These are phyloP conservation scores for Blastocystis sp. DNA, from an alignment of 352 stramenopile species.

Conservation along the genomic window DNA sequence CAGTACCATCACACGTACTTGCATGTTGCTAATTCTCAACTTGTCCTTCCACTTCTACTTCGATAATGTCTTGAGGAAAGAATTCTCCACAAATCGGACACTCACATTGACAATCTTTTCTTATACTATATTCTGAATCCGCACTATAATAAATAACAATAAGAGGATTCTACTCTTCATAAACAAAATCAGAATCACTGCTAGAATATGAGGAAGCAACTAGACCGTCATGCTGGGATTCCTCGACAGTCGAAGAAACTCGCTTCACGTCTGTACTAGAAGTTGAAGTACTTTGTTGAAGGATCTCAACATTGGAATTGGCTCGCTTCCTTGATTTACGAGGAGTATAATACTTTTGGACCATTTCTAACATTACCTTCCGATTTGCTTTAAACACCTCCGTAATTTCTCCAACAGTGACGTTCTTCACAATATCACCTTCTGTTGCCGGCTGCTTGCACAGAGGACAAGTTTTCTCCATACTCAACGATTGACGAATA, in stretches of 20 bases:
- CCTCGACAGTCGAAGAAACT: background rate
- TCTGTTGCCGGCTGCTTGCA: constrained; percentile 38
- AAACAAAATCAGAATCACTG: constrained; percentile 18
- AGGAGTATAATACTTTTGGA: background rate
- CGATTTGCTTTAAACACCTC: constrained; percentile 34
- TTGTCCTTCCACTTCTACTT: background rate
- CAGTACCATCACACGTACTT: constrained; percentile 4
- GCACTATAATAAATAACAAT: background rate
- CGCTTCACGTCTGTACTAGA: too few relatives aligned
- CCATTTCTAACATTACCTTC: background rate
- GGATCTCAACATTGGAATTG: background rate
- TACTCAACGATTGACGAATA: constrained; percentile 33
- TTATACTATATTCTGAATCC: background rate
- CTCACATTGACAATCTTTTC: background rate
- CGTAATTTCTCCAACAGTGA: constrained; percentile 5
- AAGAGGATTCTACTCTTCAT: background rate
- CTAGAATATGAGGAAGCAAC: background rate
- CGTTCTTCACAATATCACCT: constrained; percentile 47
- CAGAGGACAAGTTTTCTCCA: constrained; percentile 54
- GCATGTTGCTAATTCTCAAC: constrained; percentile 3
- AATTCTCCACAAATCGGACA: constrained; percentile 45
- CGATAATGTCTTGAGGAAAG: constrained; percentile 27
- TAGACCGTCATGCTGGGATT: background rate
- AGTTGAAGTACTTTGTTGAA: background rate
- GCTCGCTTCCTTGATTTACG: background rate